These are phyloP conservation scores for Ophiocordyceps robertsii DNA, from an alignment of 2,329 filamentous ascomycete species.

Conservation along the genomic window DNA sequence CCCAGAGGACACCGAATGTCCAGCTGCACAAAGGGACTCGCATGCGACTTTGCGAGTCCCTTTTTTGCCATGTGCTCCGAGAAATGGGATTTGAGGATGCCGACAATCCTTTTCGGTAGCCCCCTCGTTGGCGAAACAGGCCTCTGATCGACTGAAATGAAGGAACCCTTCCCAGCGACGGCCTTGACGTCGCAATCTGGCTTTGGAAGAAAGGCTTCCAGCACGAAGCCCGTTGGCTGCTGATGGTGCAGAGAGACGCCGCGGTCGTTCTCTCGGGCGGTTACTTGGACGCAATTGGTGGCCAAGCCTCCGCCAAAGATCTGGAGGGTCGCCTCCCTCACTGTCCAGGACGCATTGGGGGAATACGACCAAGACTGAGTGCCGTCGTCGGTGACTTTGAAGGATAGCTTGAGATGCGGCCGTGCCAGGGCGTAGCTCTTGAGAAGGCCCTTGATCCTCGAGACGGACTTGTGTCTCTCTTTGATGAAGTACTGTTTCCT, in stretches of 20 bases:
- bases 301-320: slow-evolving; percentile 45
- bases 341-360: slow-evolving; percentile 32
- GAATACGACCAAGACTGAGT: slow-evolving; percentile 46
- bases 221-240: slow-evolving; percentile 12
- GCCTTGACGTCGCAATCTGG: slow-evolving; percentile 27
- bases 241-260: not conserved
- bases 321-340: slow-evolving; percentile 48
- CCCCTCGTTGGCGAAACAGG: slow-evolving; percentile 44
- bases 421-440: slow-evolving; percentile 53
- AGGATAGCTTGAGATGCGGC: slow-evolving; percentile 43
- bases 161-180: slow-evolving; percentile 36
- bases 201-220: slow-evolving; percentile 47
- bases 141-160: slow-evolving; percentile 55
- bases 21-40: slow-evolving; percentile 48
- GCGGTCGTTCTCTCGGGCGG: slow-evolving; percentile 11
- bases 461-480: slow-evolving; percentile 40
- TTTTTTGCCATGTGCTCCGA: slow-evolving; percentile 11
- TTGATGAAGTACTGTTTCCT: slow-evolving; percentile 45
- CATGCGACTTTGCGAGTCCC: slow-evolving; percentile 16
- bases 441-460: slow-evolving; percentile 45
- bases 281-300: slow-evolving; percentile 35
- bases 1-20: slow-evolving; percentile 46
- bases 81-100: slow-evolving; percentile 38
- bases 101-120: slow-evolving; percentile 44
- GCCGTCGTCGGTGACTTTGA: slow-evolving; percentile 44